Evolutionary conservation across 805 yeast genomes (phyloP).

Genomic region (Lipomyces japonicus): DNA sequence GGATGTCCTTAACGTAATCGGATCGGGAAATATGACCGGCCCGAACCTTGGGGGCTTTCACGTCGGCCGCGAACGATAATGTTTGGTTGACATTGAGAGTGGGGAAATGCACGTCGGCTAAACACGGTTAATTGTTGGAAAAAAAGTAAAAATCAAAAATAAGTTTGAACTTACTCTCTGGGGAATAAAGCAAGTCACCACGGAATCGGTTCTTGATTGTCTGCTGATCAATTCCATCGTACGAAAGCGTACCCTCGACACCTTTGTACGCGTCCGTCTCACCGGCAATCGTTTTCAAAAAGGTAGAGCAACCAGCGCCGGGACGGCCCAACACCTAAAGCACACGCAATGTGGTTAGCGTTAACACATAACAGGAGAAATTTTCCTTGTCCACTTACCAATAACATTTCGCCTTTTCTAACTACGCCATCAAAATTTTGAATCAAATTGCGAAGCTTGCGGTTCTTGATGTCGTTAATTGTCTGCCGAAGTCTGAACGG

Average conservation of each 20-base stretch:
- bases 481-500: conserved; percentile 32
- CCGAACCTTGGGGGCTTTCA: conserved; percentile 60
- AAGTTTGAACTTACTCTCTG: conserved; percentile 23
- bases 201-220: conserved; percentile 59
- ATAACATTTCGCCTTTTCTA: conserved; percentile 61
- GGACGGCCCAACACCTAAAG: conserved; percentile 75
- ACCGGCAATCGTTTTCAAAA: conserved; percentile 74
- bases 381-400: conserved; percentile 42
- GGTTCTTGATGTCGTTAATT: conserved; percentile 5
- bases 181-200: conserved; percentile 43
- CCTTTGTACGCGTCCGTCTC: conserved; percentile 45
- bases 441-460: conserved; percentile 30
- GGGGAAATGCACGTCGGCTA: conserved; percentile 65
- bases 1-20: conserved; percentile 67
- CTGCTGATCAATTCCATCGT: conserved; percentile 57
- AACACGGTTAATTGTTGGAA: neutral
- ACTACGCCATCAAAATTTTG: conserved; percentile 52
- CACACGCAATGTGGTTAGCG: conserved; percentile 62
- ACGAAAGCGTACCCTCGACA: conserved; percentile 55
- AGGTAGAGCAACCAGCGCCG: conserved; percentile 67
- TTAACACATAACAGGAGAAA: conserved; percentile 40
- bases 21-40: conserved; percentile 46
- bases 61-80: conserved; percentile 62
- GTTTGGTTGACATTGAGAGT: conserved; percentile 73
- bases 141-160: conserved; percentile 40